Base-by-base conservation (phyloP, 805 yeast species). In the Saccharomycopsis fibuligera region DNA sequence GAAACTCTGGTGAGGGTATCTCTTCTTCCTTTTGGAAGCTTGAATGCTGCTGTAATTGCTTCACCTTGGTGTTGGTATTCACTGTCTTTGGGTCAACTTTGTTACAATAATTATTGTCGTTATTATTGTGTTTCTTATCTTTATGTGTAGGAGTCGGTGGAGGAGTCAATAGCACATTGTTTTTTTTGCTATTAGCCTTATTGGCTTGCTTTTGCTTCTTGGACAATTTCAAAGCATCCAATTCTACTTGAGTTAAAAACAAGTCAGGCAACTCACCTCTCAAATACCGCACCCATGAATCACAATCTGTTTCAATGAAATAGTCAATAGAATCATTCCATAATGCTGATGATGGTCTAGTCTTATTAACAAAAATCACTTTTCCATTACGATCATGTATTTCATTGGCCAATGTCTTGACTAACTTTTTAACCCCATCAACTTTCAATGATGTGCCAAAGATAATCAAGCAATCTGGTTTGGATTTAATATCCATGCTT, bases 401-500 rank as follows among this genome's bases (percentile, higher is more conserved):
- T 17, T 76, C 76, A 53, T 75, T 75, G 41, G 95, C 80, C 53
- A 86, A 62, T 21, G 74, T 73, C 53, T 78, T 76, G 2, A 90
- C 96, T 19, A 91, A 69, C 55, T 76, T 78, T 60, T 81, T 84
- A 41, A 93, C 90, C 1, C 99, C 99, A 56, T 83, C 86, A 10
- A 91, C 98, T 66, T 81, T 86, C 36, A 93, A 69, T 3, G 96
- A 87, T 0, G 99, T 93, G 0, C 99, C 99, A 75, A 87, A 81
- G 9, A 91, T 84, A n/a, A 91, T 66, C 42, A 93, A 71, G 52
- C 86, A 62, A 60, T 89, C 96, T 0, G 97, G 96, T 51, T 69
- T 73, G 38, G 75, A 68, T 51, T 68, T 72, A 50, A 87, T 60
- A 65, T 91, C 98, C 19, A 74, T 69, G 44, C 69, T 73, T 35